phyloP scores from a whole-genome alignment of 148 eudicot species.

The Vaccinium macrocarpon region DNA sequence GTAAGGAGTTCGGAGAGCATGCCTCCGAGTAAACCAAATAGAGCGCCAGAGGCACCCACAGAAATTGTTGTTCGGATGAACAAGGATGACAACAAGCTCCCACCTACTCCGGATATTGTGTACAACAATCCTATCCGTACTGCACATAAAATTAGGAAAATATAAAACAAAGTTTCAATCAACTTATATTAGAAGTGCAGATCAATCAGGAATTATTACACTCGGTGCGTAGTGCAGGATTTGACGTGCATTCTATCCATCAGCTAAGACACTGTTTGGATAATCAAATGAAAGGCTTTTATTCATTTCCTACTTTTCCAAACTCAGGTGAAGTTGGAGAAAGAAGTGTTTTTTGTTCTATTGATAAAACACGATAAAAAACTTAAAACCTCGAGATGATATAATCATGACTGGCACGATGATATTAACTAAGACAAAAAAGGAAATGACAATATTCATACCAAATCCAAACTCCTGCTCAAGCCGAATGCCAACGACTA shows the following conservation, averaged over 20 bases:
- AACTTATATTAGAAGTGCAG: background rate
- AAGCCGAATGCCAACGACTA: constrained; percentile 75
- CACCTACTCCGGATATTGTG: constrained; percentile 71
- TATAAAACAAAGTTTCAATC: constrained; percentile 14
- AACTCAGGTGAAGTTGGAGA: background rate
- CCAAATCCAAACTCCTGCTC: constrained; percentile 90
- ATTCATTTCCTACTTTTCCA: background rate
- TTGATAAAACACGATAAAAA: background rate
- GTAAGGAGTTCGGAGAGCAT: constrained; percentile 91
- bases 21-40: constrained; percentile 87
- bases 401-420: background rate
- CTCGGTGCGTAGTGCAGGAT: background rate
- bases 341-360: background rate
- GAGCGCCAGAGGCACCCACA: constrained; percentile 96
- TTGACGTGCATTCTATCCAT: background rate
- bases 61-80: constrained; percentile 65
- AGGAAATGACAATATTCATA: constrained; percentile 27
- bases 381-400: background rate
- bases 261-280: background rate
- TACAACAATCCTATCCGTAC: constrained; percentile 69
- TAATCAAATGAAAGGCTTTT: background rate
- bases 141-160: constrained; percentile 27
- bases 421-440: background rate
- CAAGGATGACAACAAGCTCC: constrained; percentile 64
- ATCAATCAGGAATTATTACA: background rate